Conservation (phyloP, 441 rosid species). For the Pelargonium exstipulatum region DNA sequence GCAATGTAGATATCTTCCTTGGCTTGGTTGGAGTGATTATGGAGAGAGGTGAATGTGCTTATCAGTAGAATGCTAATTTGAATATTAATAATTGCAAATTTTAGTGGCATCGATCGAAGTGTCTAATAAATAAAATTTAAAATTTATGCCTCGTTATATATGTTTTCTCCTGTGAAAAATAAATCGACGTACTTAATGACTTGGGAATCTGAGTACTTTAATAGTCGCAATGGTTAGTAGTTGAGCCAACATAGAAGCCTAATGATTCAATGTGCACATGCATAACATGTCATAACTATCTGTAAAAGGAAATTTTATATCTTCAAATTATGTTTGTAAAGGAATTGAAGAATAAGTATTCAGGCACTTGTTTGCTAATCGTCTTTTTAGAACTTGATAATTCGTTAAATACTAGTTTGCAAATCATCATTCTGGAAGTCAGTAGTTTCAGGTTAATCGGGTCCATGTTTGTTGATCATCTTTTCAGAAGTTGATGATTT, state of each 20-base stretch:
- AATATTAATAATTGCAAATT: background rate
- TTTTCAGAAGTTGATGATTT: background rate
- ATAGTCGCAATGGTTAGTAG: background rate
- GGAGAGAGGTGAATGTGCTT: no score
- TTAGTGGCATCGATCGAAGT: background rate
- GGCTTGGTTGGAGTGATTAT: no score
- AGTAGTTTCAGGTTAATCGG: background rate
- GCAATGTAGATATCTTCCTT: no score
- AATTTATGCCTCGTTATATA: background rate
- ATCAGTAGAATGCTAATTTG: background rate
- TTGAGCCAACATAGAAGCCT: background rate
- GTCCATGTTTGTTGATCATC: background rate
- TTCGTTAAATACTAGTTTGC: background rate
- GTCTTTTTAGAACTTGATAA: background rate
- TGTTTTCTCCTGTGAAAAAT: no score
- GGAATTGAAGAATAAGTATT: background rate
- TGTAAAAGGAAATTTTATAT: background rate
- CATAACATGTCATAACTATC: background rate
- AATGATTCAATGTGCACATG: no score
- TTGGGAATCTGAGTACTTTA: background rate
- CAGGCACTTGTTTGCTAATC: background rate
- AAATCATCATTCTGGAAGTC: background rate
- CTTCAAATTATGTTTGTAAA: slow-evolving; percentile 1
- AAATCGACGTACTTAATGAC: no score
- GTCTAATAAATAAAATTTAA: slow-evolving; percentile 4